Evolutionary conservation across 768 basidiomycete species (phyloP), one percentile per base, ranked within the genome.

Genomic region (Suillus hirtellus): DNA sequence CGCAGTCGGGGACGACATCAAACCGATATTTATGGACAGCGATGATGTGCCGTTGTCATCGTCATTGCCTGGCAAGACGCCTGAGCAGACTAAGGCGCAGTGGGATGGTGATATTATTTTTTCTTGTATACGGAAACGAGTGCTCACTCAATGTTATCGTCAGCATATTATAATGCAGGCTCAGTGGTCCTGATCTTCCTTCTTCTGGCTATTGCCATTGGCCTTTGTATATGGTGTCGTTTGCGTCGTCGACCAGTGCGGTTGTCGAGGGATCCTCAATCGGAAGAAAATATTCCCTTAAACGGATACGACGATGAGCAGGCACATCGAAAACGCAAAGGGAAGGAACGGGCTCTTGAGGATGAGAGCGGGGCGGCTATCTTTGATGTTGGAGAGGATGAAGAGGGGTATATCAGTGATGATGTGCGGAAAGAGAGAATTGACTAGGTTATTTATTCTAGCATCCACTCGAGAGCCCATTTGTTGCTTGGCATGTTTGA

Each of bases 101-200:
- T 96, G 95, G 95, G 92, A 95, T 78, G 92, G 93, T 93, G 66
- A 62, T 82, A 8, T 6, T 40, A 24, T 55, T 38, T 50, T 59
- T 61, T 37, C 58, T 43, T 60, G 35, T 44, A 27, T 40, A 31
- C 52, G 8, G 47, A 52, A 53, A 40, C 19, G 6, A 62, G 17
- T 58, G 40, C 49, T 58, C 59, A 40, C 54, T 60, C 53, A 62
- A 65, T 24, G 60, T 42, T 21, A n/a, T 60, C 37, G 9, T 47
- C 60, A 94, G 95, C 93, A n/a, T 96, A 95, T 74, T 97, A 96
- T 73, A 96, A 96, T 64, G 90, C 93, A 40, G 94, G 93, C 12
- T 95, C 94, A 0, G 92, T 90, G 1, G 88, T 90, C 3, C 78
- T 95, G n/a, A 87, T 96, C 27, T 82, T 98, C 46, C 71, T 96